Evolutionary conservation across 164 flowering plant species (phyloP).

Genomic region (Annona squamosa): DNA sequence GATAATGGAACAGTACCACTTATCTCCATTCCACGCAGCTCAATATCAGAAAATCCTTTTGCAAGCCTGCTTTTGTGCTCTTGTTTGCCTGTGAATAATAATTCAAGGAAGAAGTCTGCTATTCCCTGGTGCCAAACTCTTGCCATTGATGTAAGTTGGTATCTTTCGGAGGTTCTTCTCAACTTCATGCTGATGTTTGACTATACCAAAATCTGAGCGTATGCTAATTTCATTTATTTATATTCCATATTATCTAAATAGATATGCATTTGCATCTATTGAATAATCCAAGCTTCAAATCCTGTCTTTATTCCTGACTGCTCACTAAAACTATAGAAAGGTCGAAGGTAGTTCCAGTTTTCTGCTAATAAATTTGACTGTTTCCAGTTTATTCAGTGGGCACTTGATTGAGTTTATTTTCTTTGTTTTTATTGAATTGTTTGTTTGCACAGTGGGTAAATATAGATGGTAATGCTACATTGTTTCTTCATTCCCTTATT

Average conservation of each 20-base stretch:
- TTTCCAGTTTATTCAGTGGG: not conserved
- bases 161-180: not conserved
- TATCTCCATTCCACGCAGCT: slow-evolving; percentile 70
- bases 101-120: slow-evolving; percentile 25
- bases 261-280: not conserved
- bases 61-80: slow-evolving; percentile 85
- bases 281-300: not conserved
- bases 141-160: slow-evolving; percentile 61
- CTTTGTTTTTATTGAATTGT: not conserved
- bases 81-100: slow-evolving; percentile 30
- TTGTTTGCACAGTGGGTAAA: not conserved
- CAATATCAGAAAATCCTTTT: slow-evolving; percentile 81
- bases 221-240: too few relatives aligned
- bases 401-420: not conserved
- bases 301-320: not conserved
- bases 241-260: too few relatives aligned
- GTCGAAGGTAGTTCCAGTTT: too few relatives aligned
- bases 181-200: not conserved
- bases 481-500: slow-evolving; percentile 4
- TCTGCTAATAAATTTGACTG: not conserved
- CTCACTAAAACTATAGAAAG: not conserved
- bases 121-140: slow-evolving; percentile 66
- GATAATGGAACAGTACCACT: slow-evolving; percentile 66
- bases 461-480: not conserved
- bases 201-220: not conserved